Evolutionary conservation across 306 rosid species (phyloP), one percentile per base, ranked within the genome.

Genomic region (Alnus rubra): DNA sequence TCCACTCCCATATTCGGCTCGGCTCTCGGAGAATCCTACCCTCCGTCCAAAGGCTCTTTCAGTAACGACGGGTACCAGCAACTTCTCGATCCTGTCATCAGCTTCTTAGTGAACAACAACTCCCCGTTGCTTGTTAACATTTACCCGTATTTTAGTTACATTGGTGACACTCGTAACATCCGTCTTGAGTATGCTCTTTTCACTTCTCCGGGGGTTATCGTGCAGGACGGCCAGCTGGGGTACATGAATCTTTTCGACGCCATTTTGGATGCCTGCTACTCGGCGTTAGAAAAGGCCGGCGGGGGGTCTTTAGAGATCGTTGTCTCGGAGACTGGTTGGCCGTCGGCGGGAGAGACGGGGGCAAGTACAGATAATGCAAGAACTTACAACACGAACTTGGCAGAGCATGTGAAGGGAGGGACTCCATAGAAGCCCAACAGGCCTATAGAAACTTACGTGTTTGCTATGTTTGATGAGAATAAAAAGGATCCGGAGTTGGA

Each of bases 281-380:
- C 85, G 18, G 87, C 90, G 4, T 60, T 82, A 65, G 90, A 86
- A 86, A 86, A 39, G 49, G 79, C 71, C 0, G 90, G 88, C 1
- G 86, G 84, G 14, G 82, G 60, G 19, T 51, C 81, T 3, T 4
- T 86, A 73, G 69, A 75, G 65, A 77, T 86, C 1, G 88, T 86
- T 30, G 89, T 84, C 7, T 78, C 91, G 0, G 86, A 88, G 78
- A 81, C 70, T 51, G 92, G 92, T 3, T 90, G 92, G 89, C 90
- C 94, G 2, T 76, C 90, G 0, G 54, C 59, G 7, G 85, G 85
- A 10, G 89, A 90, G 28, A 55, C 4, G 0, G 85, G 72, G n/a
- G 79, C 89, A 49, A 56, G 78, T 2, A 47, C 33, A 2, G 81
- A 80, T 1, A 79, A 83, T 79, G 88, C 89, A 8, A 54, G 81